Evolutionary conservation across 2,329 filamentous ascomycete genomes (phyloP).

Genomic region (Teratosphaeria nubilosa): DNA sequence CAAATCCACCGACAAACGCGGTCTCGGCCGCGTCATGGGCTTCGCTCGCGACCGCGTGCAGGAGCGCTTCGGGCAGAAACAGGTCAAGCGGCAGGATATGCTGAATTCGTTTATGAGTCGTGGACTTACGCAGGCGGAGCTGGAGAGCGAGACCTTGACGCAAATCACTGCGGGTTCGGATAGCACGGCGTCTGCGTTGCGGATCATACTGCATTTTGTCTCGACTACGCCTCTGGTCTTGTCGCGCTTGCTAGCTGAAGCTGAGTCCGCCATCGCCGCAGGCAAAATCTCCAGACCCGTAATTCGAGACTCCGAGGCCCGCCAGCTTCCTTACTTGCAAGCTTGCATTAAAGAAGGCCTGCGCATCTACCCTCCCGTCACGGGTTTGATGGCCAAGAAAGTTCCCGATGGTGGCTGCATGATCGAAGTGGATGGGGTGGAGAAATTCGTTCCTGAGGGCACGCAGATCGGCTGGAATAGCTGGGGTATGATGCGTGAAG

Average conservation of each 20-base stretch:
- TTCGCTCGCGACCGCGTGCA: constrained; percentile 38
- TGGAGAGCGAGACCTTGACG: constrained; percentile 35
- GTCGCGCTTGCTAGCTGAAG: constrained; percentile 37
- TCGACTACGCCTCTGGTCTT: constrained; percentile 41
- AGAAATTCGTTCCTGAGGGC: constrained; percentile 27
- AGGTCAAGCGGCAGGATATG: constrained; percentile 42
- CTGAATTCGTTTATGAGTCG: constrained; percentile 42
- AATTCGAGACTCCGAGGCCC: constrained; percentile 39
- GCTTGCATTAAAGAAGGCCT: constrained; percentile 40
- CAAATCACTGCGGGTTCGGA: constrained; percentile 48
- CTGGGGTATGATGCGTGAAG: constrained; percentile 28
- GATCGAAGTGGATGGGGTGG: constrained; percentile 26
- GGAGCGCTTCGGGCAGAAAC: constrained; percentile 36
- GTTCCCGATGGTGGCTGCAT: constrained; percentile 25
- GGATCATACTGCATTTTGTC: constrained; percentile 44
- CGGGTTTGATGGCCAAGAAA: constrained; percentile 28
- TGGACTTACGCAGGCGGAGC: constrained; percentile 32
- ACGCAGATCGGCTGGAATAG: constrained; percentile 31
- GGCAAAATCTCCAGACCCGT: constrained; percentile 33
- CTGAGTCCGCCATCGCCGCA: constrained; percentile 30
- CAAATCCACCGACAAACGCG: constrained; percentile 37
- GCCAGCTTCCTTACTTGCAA: constrained; percentile 34
- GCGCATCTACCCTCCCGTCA: constrained; percentile 36
- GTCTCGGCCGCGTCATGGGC: constrained; percentile 29
- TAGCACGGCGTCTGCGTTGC: constrained; percentile 47